Conservation (phyloP, 2,329 filamentous ascomycete genomes). For the Acephala macrosclerotiorum region DNA sequence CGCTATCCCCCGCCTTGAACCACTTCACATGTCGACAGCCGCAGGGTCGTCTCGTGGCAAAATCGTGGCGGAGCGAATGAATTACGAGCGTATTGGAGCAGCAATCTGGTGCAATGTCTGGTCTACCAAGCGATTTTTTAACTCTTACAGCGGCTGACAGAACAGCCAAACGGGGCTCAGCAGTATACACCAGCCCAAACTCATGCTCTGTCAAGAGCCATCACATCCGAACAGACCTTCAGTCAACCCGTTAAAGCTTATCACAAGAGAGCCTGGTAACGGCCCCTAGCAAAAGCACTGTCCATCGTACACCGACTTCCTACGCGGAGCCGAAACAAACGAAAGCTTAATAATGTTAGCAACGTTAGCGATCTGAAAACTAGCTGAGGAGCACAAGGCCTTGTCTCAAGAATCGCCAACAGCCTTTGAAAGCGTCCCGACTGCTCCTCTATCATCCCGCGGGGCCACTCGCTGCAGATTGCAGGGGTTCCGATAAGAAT, state of each 20-base stretch:
- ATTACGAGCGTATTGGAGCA: neutral
- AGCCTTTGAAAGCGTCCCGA: neutral
- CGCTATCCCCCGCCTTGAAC: slow-evolving; percentile 1
- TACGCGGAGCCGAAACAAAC: neutral
- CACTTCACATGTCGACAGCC: slow-evolving; percentile 31
- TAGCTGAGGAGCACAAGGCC: neutral
- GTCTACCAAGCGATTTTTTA: neutral
- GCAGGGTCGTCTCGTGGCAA: slow-evolving; percentile 37
- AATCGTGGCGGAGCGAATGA: slow-evolving; percentile 15
- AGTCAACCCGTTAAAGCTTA: slow-evolving; percentile 6
- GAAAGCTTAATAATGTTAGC: neutral
- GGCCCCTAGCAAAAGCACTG: neutral
- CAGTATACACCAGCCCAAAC: slow-evolving; percentile 13
- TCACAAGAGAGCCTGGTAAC: neutral
- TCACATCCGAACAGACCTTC: slow-evolving; percentile 17
- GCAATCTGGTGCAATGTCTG: neutral
- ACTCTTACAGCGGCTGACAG: neutral
- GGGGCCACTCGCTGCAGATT: slow-evolving; percentile 27
- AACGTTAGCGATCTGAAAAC: neutral
- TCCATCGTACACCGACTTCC: neutral
- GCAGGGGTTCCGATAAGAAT: slow-evolving; percentile 39
- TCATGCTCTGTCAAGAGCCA: slow-evolving; percentile 4
- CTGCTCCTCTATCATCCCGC: slow-evolving; percentile 27
- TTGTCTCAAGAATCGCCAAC: neutral
- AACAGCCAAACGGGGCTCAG: slow-evolving; percentile 5